phyloP scores from a whole-genome alignment of 148 eudicot genomes.

The Arbutus unedo region DNA sequence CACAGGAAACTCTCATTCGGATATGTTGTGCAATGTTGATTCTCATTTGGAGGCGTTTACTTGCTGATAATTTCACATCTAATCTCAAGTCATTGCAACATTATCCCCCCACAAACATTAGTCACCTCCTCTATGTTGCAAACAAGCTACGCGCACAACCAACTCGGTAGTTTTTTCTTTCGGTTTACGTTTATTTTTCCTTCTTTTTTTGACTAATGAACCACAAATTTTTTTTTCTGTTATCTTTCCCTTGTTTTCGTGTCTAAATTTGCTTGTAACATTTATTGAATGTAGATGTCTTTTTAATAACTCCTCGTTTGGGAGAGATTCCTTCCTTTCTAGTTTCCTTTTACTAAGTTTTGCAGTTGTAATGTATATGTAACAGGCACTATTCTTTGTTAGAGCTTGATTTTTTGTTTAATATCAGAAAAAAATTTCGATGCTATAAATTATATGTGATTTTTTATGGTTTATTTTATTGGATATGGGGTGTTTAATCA shows the following conservation, averaged over 20 bases:
- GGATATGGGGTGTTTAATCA: no score
- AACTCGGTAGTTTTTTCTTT: constrained; percentile 29
- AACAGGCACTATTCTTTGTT: no score
- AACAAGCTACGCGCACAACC: constrained; percentile 71
- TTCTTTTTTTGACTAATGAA: background rate
- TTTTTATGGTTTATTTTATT: no score
- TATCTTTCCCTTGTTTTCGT: background rate
- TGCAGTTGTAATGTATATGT: background rate
- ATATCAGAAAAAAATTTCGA: no score
- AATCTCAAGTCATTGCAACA: constrained; percentile 87
- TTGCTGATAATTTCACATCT: constrained; percentile 95
- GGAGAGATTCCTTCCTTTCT: background rate
- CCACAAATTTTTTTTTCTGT: background rate
- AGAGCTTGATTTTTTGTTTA: no score
- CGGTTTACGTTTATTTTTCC: background rate
- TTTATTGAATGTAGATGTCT: constrained; percentile 19
- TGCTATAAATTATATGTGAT: no score
- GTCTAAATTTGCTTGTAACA: no score
- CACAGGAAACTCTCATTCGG: constrained; percentile 89
- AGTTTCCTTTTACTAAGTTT: background rate
- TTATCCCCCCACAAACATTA: constrained; percentile 88
- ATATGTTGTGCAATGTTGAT: constrained; percentile 94
- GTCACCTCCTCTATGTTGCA: constrained; percentile 91
- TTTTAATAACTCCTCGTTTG: background rate
- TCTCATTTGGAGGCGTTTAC: constrained; percentile 80